Evolutionary conservation across 305 asterid species (phyloP).

Genomic region (Solanum chacoense): DNA sequence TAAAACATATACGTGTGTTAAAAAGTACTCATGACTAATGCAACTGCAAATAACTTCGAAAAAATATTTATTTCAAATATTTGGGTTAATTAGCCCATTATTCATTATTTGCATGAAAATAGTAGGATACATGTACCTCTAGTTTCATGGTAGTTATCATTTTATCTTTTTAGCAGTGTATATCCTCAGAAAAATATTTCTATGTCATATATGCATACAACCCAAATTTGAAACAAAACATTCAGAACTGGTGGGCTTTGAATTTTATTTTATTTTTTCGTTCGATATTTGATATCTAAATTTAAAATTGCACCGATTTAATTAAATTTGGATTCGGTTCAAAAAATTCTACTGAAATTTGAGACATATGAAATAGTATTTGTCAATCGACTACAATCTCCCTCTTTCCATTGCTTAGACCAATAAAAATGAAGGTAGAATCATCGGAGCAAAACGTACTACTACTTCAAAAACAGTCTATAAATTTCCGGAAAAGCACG

Average conservation of each 20-base stretch:
- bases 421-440: neutral
- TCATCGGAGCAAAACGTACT: neutral
- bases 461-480: neutral
- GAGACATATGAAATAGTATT: no score
- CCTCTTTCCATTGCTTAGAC: neutral
- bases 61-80: neutral
- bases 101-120: neutral
- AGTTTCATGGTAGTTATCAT: neutral
- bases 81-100: neutral
- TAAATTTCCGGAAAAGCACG: neutral
- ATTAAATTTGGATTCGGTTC: no score
- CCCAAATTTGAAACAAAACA: no score
- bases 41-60: neutral
- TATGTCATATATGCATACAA: no score
- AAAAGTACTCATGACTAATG: neutral
- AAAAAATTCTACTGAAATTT: no score
- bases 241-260: no score
- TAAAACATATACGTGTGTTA: neutral
- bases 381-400: rapidly evolving
- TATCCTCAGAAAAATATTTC: neutral
- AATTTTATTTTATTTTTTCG: no score
- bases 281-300: no score
- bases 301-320: no score
- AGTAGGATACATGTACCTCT: neutral
- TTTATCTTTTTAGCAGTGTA: neutral